Evolutionary conservation across 139 green algal genomes (phyloP), one percentile per base, ranked within the genome.

Genomic region (Deuterostichococcus epilithicus): DNA sequence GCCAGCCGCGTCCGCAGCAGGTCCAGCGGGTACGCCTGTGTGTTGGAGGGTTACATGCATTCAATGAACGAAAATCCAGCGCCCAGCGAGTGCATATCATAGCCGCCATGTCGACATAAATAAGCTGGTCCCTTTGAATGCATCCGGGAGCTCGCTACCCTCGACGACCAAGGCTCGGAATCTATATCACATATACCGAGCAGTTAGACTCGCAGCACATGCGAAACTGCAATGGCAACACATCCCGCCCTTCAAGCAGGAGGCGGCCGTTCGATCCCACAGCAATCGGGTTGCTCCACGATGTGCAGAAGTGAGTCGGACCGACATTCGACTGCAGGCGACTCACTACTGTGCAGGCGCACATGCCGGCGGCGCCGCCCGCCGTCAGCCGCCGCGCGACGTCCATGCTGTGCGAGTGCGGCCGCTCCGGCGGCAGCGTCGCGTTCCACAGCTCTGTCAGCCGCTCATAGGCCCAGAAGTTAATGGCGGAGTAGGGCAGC

Each of bases 381-480:
- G 92, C 88, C 4, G 85, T 37, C 44, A 97, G 80, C 26, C 86
- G 75, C 25, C 88, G 80, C 22, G 84, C 42, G 8, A 90, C 79
- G 60, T 93, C 84, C 37, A 32, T 38, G 2, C 68, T 33, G 33
- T 75, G 52, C 68, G 18, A 67, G n/a, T 36, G 73, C 0, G 35
- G 35, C 68, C 25, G 68, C 20, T 73, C 26, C 5, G 28, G 34
- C 35, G 38, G 65, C 18, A 70, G 65, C 65, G 33, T 38, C 22
- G 65, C 65, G 37, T 84, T 84, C 78, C 82, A 88, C 36, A 70
- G 52, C 75, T 87, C 83, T 13, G 81, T 86, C 63, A 72, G 42
- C 25, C 84, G 80, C 80, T 99, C 95, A 82, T 98, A 98, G 3
- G 90, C 82, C 77, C 87, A 94, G 69, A 99, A 99, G 86, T 98